Conservation (phyloP, 2,329 filamentous ascomycete species). For the Trichocomaceae sp. region DNA sequence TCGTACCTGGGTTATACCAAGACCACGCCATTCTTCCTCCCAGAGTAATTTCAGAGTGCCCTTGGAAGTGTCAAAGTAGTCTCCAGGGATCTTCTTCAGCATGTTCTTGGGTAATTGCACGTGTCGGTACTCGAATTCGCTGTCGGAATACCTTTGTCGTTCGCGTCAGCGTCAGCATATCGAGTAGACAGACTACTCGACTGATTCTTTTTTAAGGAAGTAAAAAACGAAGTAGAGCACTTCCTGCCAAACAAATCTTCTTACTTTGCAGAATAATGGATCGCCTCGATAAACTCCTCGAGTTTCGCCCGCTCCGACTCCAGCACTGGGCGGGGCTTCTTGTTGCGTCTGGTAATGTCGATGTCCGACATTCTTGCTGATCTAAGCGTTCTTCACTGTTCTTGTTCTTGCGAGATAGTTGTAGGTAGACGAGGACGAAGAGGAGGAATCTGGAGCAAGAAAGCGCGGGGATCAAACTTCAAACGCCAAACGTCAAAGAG, state of each 20-base stretch:
- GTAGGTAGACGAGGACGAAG: background rate
- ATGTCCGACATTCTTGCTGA: constrained; percentile 47
- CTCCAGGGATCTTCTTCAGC: constrained; percentile 92
- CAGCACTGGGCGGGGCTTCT: constrained; percentile 69
- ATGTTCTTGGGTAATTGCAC: constrained; percentile 97
- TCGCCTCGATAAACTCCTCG: constrained; percentile 86
- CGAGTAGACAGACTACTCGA: background rate
- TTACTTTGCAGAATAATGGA: constrained; percentile 91
- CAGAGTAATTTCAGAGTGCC: constrained; percentile 93
- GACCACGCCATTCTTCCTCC: constrained; percentile 96
- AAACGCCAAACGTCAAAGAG: too few species aligned
- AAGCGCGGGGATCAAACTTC: background rate
- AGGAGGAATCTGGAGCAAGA: background rate
- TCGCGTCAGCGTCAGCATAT: background rate
- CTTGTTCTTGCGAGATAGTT: background rate
- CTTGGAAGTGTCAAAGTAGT: constrained; percentile 82
- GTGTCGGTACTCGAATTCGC: constrained; percentile 92
- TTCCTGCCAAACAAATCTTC: constrained; percentile 30
- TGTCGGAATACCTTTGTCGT: constrained; percentile 59
- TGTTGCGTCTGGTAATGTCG: constrained; percentile 79
- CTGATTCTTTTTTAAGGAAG: background rate
- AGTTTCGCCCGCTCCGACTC: constrained; percentile 76
- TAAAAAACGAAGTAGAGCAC: background rate
- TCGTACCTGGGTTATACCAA: constrained; percentile 91
- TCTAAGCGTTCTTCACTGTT: background rate